These are phyloP conservation scores for Elaeagnus macrophylla DNA, from an alignment of 306 rosid genomes.

Conservation along the genomic window DNA sequence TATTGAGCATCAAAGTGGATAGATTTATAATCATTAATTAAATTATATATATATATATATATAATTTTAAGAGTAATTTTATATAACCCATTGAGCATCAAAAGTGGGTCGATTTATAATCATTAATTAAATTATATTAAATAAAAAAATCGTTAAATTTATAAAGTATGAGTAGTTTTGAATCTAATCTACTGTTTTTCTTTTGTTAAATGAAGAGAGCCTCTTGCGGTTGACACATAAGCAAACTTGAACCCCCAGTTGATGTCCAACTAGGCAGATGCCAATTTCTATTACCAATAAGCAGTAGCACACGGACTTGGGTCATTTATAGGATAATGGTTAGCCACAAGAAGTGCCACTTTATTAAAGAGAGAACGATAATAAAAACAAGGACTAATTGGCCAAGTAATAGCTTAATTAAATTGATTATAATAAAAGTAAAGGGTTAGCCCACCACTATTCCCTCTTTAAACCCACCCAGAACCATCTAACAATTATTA, in stretches of 20 bases:
- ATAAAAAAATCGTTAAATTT: too few relatives aligned
- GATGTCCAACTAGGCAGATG: constrained; percentile 15
- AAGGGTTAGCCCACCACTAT: constrained; percentile 15
- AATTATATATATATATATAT: too few relatives aligned
- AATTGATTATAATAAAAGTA: not conserved
- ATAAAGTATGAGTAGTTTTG: too few relatives aligned
- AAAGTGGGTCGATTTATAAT: too few relatives aligned
- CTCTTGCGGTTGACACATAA: not conserved
- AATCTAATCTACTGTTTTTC: too few relatives aligned
- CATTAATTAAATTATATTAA: too few relatives aligned
- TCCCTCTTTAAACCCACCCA: not conserved
- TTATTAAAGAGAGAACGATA: not conserved
- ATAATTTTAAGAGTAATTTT: too few relatives aligned
- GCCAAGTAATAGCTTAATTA: not conserved
- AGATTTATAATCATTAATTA: too few relatives aligned
- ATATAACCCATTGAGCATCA: too few relatives aligned
- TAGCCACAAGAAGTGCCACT: constrained; percentile 3
- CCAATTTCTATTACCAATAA: constrained; percentile 3
- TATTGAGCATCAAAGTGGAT: too few relatives aligned
- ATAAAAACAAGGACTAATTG: constrained; percentile 8
- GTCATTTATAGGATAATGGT: not conserved
- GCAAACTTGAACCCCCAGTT: not conserved
- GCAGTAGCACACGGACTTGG: not conserved
- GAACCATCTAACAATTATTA: not conserved
- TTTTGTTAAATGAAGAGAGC: too few relatives aligned